Percentiles rank a stretch among this genome's conserved stretches.
phyloP scores from a whole-genome alignment of 164 flowering plant species.

The Vitis amurensis region DNA sequence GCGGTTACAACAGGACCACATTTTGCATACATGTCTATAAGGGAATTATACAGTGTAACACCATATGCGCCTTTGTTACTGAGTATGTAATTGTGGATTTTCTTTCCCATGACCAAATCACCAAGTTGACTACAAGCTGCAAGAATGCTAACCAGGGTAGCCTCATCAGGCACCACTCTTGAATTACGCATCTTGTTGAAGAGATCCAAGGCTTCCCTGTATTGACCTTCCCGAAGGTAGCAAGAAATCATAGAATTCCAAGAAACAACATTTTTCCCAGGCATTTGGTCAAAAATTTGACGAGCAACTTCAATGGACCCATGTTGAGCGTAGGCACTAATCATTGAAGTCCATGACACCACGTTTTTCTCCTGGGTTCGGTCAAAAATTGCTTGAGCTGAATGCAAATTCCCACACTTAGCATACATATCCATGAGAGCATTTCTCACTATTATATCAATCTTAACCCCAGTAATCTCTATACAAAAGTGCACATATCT shows the following conservation, averaged over 20 bases:
- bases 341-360: conserved; percentile 60
- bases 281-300: conserved; percentile 41
- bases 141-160: conserved; percentile 40
- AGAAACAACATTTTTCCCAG: conserved; percentile 46
- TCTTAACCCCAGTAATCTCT: conserved; percentile 29
- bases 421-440: conserved; percentile 58
- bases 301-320: conserved; percentile 37
- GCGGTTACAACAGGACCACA: conserved; percentile 42
- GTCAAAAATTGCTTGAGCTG: conserved; percentile 32
- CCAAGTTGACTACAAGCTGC: conserved; percentile 52
- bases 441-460: conserved; percentile 39
- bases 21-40: conserved; percentile 61
- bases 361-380: conserved; percentile 39
- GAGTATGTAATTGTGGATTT: conserved; percentile 26
- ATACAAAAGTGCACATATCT: conserved; percentile 40
- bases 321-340: conserved; percentile 41
- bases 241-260: conserved; percentile 56
- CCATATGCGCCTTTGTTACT: conserved; percentile 8
- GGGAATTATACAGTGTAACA: conserved; percentile 40
- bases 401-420: conserved; percentile 39
- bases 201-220: conserved; percentile 33
- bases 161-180: conserved; percentile 36
- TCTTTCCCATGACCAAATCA: conserved; percentile 40
- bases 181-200: conserved; percentile 34
- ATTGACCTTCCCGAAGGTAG: conserved; percentile 30